Base-by-base conservation (phyloP, 2,329 filamentous ascomycete genomes). In the Aureobasidium mangrovei region DNA sequence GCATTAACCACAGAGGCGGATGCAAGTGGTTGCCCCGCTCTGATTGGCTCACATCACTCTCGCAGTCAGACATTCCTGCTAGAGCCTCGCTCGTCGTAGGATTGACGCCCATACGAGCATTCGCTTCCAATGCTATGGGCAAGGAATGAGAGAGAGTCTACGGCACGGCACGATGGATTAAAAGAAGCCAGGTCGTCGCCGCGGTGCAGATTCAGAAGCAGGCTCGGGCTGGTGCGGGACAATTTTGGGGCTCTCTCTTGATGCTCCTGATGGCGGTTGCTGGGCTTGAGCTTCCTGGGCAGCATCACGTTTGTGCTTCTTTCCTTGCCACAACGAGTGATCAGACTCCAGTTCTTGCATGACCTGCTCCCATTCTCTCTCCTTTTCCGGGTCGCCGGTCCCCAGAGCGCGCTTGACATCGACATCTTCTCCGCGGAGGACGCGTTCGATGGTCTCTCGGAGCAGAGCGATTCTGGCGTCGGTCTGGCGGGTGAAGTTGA, bases 371-470 rank as follows among this genome's bases (percentile, higher is more conserved):
- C 93, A 98, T 63, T 90, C 88, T 59, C 78, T 74, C 71, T 98
- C 93, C 65, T 81, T 81, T 60, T 78, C 78, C 41, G 78, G 72
- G 64, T 93, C 82, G 0, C 89, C 90, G 0, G 88, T 87, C 3
- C 93, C 91, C 47, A 98, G 70, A 38, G 83, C 72, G 64, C 82
- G 83, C 67, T 93, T 88, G 2, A 97, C 90, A 69, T 97, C 88
- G 24, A 96, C 86, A 12, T 86, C 77, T 67, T 90, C 84, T 10
- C 86, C 86, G 41, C 72, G 78, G 60, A 86, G 81, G 32, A 91
- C 76, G 61, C 77, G 81, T 62, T 84, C 81, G 26, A 91, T 77
- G 0, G 89, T 82, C 64, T 95, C 91, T 38, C 81, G 80, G 56
- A 98, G 70, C 31, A 89, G 66, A 2, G 77, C 79, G 59, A 98